A percentile compares a stretch with the other conserved stretches of the same genome.
These are phyloP conservation scores for Carex cristatella DNA, from an alignment of 176 grass and related monocot genomes.

Conservation along the genomic window DNA sequence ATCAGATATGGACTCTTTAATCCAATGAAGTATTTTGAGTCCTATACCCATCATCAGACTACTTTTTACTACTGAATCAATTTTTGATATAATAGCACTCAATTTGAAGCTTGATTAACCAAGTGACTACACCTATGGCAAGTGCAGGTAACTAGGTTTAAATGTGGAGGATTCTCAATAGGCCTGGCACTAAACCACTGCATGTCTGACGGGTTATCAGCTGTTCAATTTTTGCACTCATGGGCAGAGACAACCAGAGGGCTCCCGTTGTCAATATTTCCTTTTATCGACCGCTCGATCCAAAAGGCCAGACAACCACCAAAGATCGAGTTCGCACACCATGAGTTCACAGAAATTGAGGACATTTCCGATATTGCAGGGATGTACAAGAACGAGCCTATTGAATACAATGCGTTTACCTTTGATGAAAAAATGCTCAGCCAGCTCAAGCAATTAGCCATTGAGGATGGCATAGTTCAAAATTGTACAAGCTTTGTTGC, in stretches of 20 bases:
- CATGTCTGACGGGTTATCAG: slow-evolving; percentile 34
- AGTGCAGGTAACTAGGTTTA: slow-evolving; percentile 49
- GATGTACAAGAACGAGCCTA: slow-evolving; percentile 18
- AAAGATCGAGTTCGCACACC: slow-evolving; percentile 27
- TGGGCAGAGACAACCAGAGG: slow-evolving; percentile 39
- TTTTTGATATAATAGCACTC: no score
- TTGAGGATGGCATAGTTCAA: not conserved
- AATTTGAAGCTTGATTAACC: no score
- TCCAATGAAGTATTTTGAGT: no score
- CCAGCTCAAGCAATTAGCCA: slow-evolving; percentile 16
- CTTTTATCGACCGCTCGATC: slow-evolving; percentile 30
- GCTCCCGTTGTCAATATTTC: slow-evolving; percentile 15
- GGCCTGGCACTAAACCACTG: slow-evolving; percentile 54
- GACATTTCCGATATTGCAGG: slow-evolving; percentile 35
- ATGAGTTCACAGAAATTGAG: slow-evolving; percentile 46
- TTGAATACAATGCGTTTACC: slow-evolving; percentile 25
- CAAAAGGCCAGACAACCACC: slow-evolving; percentile 28
- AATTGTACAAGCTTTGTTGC: slow-evolving; percentile 35
- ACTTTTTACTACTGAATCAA: no score
- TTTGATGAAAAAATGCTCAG: slow-evolving; percentile 30
- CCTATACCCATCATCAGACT: no score
- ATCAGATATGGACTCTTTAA: no score
- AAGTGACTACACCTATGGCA: not conserved
- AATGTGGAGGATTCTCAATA: slow-evolving; percentile 39
- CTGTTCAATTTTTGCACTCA: slow-evolving; percentile 36